These are phyloP conservation scores for Coelastrella sp. DNA, from an alignment of 139 green algal genomes.

Conservation along the genomic window DNA sequence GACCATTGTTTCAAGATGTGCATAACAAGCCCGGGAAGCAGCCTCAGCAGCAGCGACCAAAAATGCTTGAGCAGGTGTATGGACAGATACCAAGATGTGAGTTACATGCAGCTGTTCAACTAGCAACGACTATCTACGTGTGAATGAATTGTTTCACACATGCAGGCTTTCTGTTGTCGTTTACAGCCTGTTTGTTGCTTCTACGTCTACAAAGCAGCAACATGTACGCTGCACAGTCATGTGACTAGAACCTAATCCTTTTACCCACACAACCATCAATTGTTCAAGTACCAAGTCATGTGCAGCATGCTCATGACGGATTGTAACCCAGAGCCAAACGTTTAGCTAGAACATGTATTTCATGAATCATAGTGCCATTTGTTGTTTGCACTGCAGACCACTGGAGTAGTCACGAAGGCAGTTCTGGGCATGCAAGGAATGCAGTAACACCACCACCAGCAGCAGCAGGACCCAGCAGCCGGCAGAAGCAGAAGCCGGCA, in stretches of 20 bases:
- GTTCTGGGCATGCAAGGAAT: conserved; percentile 52
- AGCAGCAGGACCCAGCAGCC: background rate
- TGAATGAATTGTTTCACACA: too few relatives aligned
- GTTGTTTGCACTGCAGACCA: conserved; percentile 48
- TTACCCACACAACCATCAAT: background rate
- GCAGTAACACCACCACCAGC: background rate
- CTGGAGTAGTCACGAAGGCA: conserved; percentile 54
- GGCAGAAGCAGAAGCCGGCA: background rate
- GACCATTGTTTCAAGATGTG: conserved; percentile 97
- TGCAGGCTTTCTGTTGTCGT: too few relatives aligned
- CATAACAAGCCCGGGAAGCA: conserved; percentile 85
- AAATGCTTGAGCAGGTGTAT: conserved; percentile 90
- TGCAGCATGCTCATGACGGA: too few relatives aligned
- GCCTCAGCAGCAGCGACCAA: conserved; percentile 89
- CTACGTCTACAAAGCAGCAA: background rate
- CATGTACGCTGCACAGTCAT: background rate
- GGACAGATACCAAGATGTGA: conserved; percentile 91
- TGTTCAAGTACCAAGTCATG: too few relatives aligned
- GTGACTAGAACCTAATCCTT: too few relatives aligned
- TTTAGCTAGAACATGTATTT: too few relatives aligned
- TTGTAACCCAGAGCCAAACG: too few relatives aligned
- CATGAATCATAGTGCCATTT: too few relatives aligned
- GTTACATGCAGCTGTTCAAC: conserved; percentile 9
- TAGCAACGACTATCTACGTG: too few relatives aligned
- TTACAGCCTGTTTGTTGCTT: background rate